phyloP scores from a whole-genome alignment of 148 eudicot genomes.

The Rhododendron simsii region DNA sequence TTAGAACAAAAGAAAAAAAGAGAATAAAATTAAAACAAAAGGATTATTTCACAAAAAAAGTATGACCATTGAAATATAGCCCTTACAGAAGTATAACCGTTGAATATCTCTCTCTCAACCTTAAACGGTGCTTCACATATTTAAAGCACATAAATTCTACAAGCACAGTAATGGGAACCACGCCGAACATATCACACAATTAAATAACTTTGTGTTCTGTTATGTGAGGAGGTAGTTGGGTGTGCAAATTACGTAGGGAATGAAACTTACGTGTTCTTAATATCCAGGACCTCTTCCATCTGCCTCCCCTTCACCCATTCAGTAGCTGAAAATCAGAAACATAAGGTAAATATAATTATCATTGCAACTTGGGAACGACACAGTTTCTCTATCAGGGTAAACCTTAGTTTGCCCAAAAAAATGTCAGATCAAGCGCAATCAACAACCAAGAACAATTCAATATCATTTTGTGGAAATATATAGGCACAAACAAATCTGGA shows the following conservation, averaged over 20 bases:
- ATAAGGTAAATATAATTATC: background rate
- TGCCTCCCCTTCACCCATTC: slow-evolving; percentile 95
- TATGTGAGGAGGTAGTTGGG: background rate
- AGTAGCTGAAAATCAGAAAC: slow-evolving; percentile 59
- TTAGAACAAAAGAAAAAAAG: background rate
- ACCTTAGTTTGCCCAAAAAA: background rate
- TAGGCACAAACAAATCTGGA: background rate
- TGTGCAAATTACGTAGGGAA: background rate
- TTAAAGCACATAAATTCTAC: background rate
- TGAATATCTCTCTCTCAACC: background rate
- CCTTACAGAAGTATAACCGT: no score
- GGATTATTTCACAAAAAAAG: no score
- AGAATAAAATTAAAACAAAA: background rate
- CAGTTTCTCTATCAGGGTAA: background rate
- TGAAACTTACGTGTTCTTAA: slow-evolving; percentile 81
- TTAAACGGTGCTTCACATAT: background rate
- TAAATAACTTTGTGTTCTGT: background rate
- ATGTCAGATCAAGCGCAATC: background rate
- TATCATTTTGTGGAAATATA: background rate
- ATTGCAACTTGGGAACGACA: background rate
- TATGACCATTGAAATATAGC: no score
- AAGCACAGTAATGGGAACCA: background rate
- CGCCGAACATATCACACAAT: background rate
- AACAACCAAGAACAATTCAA: background rate
- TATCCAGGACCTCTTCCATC: slow-evolving; percentile 79